Percentiles rank a stretch among this genome's conserved stretches.
Conservation (phyloP, 805 yeast genomes). For the Barnettozyma californica region DNA sequence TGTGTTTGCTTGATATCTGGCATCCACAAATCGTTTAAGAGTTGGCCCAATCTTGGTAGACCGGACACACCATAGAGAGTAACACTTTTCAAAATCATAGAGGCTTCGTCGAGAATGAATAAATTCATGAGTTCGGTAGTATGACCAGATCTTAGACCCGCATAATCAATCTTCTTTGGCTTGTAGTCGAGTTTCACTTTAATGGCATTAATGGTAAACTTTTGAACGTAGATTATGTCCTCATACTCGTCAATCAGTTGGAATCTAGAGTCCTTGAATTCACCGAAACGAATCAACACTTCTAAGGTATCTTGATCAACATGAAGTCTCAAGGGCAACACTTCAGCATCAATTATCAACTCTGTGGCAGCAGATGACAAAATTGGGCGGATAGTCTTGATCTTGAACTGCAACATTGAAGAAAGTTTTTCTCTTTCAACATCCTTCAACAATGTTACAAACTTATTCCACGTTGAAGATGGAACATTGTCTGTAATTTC, state of each 20-base stretch:
- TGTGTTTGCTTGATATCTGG: slow-evolving; percentile 86
- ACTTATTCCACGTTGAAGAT: slow-evolving; percentile 87
- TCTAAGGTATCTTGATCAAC: slow-evolving; percentile 93
- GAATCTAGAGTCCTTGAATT: slow-evolving; percentile 70
- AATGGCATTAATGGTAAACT: slow-evolving; percentile 55
- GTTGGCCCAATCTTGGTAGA: slow-evolving; percentile 48
- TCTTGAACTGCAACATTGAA: slow-evolving; percentile 49
- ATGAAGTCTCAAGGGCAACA: slow-evolving; percentile 75
- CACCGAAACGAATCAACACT: slow-evolving; percentile 72
- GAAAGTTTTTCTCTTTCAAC: slow-evolving; percentile 65
- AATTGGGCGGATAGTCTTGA: slow-evolving; percentile 63
- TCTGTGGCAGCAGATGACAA: slow-evolving; percentile 65
- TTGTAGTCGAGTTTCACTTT: slow-evolving; percentile 78
- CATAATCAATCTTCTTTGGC: slow-evolving; percentile 83
- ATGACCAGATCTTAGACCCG: slow-evolving; percentile 81
- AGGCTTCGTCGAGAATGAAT: slow-evolving; percentile 83
- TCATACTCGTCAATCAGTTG: slow-evolving; percentile 53
- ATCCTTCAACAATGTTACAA: slow-evolving; percentile 62
- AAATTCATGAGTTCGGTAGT: slow-evolving; percentile 84
- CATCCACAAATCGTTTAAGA: slow-evolving; percentile 71
- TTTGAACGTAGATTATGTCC: slow-evolving; percentile 64
- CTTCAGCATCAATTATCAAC: slow-evolving; percentile 42
- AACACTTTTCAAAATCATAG: slow-evolving; percentile 55
- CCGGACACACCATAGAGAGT: slow-evolving; percentile 76
- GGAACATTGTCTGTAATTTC: slow-evolving; percentile 73